Conservation (phyloP, 1,284 basidiomycete species). For the Ustilago trichophora region DNA sequence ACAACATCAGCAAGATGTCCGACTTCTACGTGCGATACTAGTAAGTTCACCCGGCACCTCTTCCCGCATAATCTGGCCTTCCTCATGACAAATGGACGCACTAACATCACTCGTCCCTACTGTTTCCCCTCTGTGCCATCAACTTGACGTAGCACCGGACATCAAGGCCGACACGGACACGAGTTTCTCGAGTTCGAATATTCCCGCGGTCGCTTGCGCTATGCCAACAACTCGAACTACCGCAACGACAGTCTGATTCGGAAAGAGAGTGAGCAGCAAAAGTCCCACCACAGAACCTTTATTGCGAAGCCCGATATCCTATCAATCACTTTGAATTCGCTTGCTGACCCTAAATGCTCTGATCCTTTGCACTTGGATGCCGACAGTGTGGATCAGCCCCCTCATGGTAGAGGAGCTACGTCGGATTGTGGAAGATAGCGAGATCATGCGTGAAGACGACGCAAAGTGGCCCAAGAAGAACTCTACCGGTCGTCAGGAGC, state of each 20-base stretch:
- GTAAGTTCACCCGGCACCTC: too few relatives aligned
- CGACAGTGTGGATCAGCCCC: conserved; percentile 95
- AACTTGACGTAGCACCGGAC: conserved; percentile 51
- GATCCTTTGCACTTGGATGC: too few relatives aligned
- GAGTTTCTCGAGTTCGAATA: conserved; percentile 97
- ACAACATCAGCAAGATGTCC: conserved; percentile 35
- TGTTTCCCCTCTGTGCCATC: neutral
- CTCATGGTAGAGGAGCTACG: conserved; percentile 92
- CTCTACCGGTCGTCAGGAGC: conserved; percentile 95
- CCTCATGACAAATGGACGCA: too few relatives aligned
- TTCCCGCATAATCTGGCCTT: too few relatives aligned
- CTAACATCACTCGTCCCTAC: too few relatives aligned
- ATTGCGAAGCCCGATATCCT: too few relatives aligned
- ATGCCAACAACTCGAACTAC: conserved; percentile 99
- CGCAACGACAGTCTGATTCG: conserved; percentile 94
- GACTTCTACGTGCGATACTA: conserved; percentile 66
- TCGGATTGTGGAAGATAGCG: conserved; percentile 90
- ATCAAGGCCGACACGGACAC: conserved; percentile 65
- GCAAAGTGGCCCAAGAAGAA: conserved; percentile 98
- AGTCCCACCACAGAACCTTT: too few relatives aligned
- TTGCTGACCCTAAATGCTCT: too few relatives aligned
- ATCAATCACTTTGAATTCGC: too few relatives aligned
- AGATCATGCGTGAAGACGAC: conserved; percentile 98
- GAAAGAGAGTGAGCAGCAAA: too few relatives aligned
- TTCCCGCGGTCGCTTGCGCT: conserved; percentile 90